Percentiles rank a stretch among this genome's conserved stretches.
phyloP scores from a whole-genome alignment of 768 basidiomycete genomes.

The Leccinum boreale region DNA sequence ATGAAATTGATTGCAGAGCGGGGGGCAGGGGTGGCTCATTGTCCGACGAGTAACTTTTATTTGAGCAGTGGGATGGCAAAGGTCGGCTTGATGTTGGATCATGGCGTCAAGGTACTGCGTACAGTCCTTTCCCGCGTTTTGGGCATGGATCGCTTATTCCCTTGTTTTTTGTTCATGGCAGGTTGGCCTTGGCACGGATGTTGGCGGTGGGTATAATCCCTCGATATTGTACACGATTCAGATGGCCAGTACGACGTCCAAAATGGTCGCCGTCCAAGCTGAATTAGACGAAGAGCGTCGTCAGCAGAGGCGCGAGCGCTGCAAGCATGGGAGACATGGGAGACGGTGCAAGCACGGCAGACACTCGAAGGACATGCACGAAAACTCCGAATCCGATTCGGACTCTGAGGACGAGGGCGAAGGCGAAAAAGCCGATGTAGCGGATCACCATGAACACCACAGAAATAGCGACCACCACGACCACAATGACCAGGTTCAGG shows the following conservation, averaged over 20 bases:
- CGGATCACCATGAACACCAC: neutral
- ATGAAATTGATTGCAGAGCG: conserved; percentile 60
- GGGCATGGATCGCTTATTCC: neutral
- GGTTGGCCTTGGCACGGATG: conserved; percentile 91
- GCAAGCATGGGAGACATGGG: neutral
- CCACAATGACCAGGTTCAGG: neutral
- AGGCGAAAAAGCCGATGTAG: neutral
- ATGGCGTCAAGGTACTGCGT: conserved; percentile 67
- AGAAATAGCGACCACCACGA: neutral
- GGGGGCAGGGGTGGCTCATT: conserved; percentile 81
- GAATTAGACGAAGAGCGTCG: conserved; percentile 16
- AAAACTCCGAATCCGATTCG: neutral
- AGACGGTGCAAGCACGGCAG: neutral
- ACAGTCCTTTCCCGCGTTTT: neutral
- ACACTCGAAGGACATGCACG: neutral
- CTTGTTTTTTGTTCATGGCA: conserved; percentile 24
- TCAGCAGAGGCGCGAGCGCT: neutral
- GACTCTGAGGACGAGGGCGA: neutral
- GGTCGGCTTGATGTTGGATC: conserved; percentile 73
- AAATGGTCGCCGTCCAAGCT: conserved; percentile 56
- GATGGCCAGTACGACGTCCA: conserved; percentile 75
- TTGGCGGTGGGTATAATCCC: conserved; percentile 78
- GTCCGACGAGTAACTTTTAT: conserved; percentile 92
- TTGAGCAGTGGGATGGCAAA: conserved; percentile 78
- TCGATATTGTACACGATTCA: conserved; percentile 77